phyloP scores from a whole-genome alignment of 2,329 filamentous ascomycete species.

The Arthrobotrys megalospora region DNA sequence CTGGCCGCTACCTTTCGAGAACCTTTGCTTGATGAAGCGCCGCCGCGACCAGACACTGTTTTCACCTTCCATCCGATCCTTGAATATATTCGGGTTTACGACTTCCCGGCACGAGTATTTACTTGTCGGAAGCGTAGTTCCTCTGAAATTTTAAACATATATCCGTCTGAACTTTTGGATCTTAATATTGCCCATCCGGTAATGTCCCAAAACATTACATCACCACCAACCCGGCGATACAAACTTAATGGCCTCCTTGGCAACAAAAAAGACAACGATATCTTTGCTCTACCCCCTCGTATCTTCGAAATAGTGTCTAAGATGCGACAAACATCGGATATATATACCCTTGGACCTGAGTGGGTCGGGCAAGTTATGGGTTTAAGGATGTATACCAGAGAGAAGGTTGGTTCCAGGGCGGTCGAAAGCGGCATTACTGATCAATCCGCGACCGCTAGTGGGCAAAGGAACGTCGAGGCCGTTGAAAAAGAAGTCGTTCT shows the following conservation, averaged over 20 bases:
- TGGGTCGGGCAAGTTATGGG: too few species aligned
- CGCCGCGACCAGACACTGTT: background rate
- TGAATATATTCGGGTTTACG: background rate
- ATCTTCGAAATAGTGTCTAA: too few species aligned
- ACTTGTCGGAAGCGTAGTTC: background rate
- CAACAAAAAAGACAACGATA: too few species aligned
- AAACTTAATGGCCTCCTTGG: background rate
- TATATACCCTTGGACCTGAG: too few species aligned
- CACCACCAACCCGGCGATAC: background rate
- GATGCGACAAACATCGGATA: too few species aligned
- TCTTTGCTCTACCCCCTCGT: too few species aligned
- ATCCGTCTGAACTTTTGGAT: background rate
- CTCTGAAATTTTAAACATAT: background rate
- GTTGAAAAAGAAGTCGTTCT: background rate
- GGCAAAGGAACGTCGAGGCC: background rate
- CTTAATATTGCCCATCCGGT: background rate
- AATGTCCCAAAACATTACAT: slow-evolving; percentile 16
- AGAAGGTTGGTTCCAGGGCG: too few species aligned
- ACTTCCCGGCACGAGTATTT: background rate
- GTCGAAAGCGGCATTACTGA: too few species aligned
- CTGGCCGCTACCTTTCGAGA: background rate
- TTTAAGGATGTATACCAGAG: too few species aligned
- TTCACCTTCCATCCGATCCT: background rate
- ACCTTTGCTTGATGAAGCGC: background rate
- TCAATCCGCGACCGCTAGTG: background rate